Percentiles rank a stretch among this genome's conserved stretches.
These are phyloP conservation scores for Pseudogymnoascus sp. DNA, from an alignment of 2,329 filamentous ascomycete genomes.

Conservation along the genomic window DNA sequence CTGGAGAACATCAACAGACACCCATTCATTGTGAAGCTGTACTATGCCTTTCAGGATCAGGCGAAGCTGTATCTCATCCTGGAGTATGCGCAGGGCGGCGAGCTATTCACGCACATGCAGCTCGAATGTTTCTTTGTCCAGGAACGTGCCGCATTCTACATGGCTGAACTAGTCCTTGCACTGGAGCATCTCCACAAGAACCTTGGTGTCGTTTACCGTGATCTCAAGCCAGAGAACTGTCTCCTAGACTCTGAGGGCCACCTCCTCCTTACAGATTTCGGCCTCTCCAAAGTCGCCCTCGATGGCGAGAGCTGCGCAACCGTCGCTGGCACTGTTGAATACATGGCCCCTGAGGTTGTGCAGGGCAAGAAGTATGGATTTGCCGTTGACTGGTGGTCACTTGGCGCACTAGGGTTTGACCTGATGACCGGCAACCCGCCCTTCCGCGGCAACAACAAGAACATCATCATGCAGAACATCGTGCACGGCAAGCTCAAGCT, in stretches of 20 bases:
- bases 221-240: conserved; percentile 96
- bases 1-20: conserved; percentile 93
- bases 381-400: conserved; percentile 97
- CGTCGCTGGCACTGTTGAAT: conserved; percentile 89
- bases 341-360: conserved; percentile 97
- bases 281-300: conserved; percentile 86
- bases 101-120: conserved; percentile 90
- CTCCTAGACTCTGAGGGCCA: conserved; percentile 87
- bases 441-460: conserved; percentile 82
- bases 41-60: conserved; percentile 96
- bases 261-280: conserved; percentile 91
- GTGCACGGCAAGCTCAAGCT: conserved; percentile 81
- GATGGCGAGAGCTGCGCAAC: conserved; percentile 70
- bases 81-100: conserved; percentile 94
- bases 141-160: conserved; percentile 86
- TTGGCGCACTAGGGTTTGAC: conserved; percentile 87
- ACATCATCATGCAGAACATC: conserved; percentile 94
- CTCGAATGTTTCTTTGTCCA: conserved; percentile 95
- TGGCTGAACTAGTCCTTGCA: conserved; percentile 95
- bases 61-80: conserved; percentile 96
- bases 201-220: conserved; percentile 90
- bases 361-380: conserved; percentile 83
- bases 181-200: conserved; percentile 87
- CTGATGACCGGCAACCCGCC: conserved; percentile 87
- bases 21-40: conserved; percentile 95